Conservation (phyloP, 805 yeast genomes). For the Yamadazyma sp. region DNA sequence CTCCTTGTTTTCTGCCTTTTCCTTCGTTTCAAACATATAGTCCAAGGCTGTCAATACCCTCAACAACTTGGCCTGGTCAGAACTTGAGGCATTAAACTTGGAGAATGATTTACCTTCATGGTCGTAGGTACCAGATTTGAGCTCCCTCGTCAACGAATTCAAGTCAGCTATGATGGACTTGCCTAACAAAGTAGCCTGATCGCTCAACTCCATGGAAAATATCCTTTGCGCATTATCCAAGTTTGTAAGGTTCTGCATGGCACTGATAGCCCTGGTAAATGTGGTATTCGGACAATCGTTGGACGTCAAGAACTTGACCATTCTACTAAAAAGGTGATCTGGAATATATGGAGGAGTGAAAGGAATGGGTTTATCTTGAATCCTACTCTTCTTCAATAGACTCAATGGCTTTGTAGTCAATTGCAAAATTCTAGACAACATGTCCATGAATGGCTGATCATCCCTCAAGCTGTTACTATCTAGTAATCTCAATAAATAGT, state of each 20-base stretch:
- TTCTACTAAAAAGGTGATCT: slow-evolving; percentile 55
- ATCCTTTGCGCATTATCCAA: slow-evolving; percentile 60
- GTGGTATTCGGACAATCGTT: slow-evolving; percentile 85
- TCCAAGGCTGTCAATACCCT: slow-evolving; percentile 86
- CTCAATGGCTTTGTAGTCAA: slow-evolving; percentile 73
- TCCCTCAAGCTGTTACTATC: slow-evolving; percentile 65
- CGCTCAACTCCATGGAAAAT: slow-evolving; percentile 67
- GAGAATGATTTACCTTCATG: slow-evolving; percentile 55
- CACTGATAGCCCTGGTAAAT: slow-evolving; percentile 77
- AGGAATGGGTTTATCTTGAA: slow-evolving; percentile 20
- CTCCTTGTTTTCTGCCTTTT: slow-evolving; percentile 15
- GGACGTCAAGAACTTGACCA: slow-evolving; percentile 68
- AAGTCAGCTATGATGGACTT: slow-evolving; percentile 55
- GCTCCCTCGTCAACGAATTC: slow-evolving; percentile 45
- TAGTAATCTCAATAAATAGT: slow-evolving; percentile 60
- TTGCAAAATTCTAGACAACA: slow-evolving; percentile 71
- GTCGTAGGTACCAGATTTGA: slow-evolving; percentile 37
- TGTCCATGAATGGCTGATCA: slow-evolving; percentile 74
- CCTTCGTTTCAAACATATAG: slow-evolving; percentile 60
- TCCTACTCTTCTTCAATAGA: slow-evolving; percentile 43
- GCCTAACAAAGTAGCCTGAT: slow-evolving; percentile 61
- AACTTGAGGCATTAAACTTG: slow-evolving; percentile 73
- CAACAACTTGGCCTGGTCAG: slow-evolving; percentile 86
- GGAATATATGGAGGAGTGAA: slow-evolving; percentile 63
- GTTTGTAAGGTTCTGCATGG: slow-evolving; percentile 72